These are phyloP conservation scores for Tetratostichococcus sp. DNA, from an alignment of 139 green algal species.

Conservation along the genomic window DNA sequence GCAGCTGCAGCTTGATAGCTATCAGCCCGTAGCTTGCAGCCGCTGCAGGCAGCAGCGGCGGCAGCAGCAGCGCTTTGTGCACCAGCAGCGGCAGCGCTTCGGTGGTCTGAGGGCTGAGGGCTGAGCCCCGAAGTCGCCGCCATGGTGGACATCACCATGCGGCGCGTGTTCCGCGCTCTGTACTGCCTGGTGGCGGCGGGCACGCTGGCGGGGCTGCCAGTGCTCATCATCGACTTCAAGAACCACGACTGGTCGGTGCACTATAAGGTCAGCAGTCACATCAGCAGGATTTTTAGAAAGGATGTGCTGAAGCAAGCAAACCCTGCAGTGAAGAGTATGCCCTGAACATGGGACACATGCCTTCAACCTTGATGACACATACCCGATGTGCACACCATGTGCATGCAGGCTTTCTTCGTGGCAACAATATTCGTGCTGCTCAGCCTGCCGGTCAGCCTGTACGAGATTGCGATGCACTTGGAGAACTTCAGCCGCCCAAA, in stretches of 20 bases:
- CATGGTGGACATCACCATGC: not conserved
- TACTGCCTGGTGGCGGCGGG: conserved; percentile 22
- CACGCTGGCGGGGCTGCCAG: conserved; percentile 61
- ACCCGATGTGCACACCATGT: not conserved
- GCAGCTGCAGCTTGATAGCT: too few relatives aligned
- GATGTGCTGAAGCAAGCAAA: too few relatives aligned
- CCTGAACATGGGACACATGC: too few relatives aligned
- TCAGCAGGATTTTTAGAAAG: conserved; percentile 1
- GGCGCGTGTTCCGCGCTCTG: conserved; percentile 21
- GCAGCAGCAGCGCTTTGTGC: too few relatives aligned
- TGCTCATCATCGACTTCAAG: conserved; percentile 76
- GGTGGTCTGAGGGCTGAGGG: not conserved
- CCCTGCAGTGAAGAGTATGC: too few relatives aligned
- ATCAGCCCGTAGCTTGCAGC: too few relatives aligned
- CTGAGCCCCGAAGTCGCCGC: not conserved
- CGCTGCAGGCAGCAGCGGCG: too few relatives aligned
- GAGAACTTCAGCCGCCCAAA: conserved; percentile 86
- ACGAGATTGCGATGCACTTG: conserved; percentile 92
- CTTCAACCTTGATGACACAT: too few relatives aligned
- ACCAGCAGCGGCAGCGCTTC: too few relatives aligned
- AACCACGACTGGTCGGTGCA: conserved; percentile 50
- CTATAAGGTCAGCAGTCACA: conserved; percentile 37
- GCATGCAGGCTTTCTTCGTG: conserved; percentile 78
- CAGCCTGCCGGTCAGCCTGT: conserved; percentile 80
- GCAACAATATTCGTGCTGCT: conserved; percentile 88